These are phyloP conservation scores for Quercus lobata DNA, from an alignment of 331 rosid species.

Conservation along the genomic window DNA sequence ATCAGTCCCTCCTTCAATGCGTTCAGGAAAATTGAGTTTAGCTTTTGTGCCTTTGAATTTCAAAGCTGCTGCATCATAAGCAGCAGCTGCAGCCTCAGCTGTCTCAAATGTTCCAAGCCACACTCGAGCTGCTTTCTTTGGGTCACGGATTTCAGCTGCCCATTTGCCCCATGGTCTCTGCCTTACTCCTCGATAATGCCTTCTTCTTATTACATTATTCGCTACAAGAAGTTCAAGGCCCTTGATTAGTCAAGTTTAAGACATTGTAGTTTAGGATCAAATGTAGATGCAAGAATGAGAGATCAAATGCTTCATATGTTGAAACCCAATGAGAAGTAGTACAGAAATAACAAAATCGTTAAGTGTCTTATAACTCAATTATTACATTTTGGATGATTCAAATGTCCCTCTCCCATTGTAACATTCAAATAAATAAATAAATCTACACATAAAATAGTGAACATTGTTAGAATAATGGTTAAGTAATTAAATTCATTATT, in stretches of 20 bases:
- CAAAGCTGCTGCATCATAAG: slow-evolving; percentile 52
- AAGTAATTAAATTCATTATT: too few species aligned
- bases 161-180: slow-evolving; percentile 71
- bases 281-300: neutral
- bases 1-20: neutral
- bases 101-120: slow-evolving; percentile 67
- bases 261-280: neutral
- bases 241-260: too few species aligned
- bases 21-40: slow-evolving; percentile 57
- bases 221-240: slow-evolving; percentile 8
- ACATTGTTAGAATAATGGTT: too few species aligned
- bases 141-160: slow-evolving; percentile 63
- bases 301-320: neutral
- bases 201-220: slow-evolving; percentile 8
- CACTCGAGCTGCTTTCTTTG: slow-evolving; percentile 58
- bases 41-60: slow-evolving; percentile 53
- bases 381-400: too few species aligned
- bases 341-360: too few species aligned
- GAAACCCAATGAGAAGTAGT: too few species aligned
- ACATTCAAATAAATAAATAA: too few species aligned
- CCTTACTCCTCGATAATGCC: slow-evolving; percentile 54
- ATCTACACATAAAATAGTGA: too few species aligned
- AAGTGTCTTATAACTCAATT: too few species aligned
- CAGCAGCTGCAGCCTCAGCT: slow-evolving; percentile 52
- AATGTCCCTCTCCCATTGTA: too few species aligned